Percentiles rank a stretch among this genome's conserved stretches.
These are phyloP conservation scores for Cyanidioschyzon merolae DNA, from an alignment of 23 red algal species.

Conservation along the genomic window DNA sequence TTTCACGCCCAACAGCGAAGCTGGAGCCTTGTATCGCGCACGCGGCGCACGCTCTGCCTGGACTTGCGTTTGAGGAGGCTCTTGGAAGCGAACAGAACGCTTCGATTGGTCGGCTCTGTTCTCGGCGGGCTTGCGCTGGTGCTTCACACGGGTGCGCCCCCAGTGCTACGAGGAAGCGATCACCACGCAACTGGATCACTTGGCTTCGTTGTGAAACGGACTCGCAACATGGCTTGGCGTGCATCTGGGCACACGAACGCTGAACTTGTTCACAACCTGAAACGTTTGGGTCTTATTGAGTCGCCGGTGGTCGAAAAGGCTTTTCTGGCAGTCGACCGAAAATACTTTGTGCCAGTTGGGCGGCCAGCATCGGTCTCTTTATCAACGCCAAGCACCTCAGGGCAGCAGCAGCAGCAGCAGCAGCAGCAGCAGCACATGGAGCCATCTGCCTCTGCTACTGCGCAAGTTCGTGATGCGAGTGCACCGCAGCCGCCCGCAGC, in stretches of 20 bases:
- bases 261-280: slow-evolving; percentile 47
- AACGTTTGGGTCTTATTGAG: slow-evolving; percentile 25
- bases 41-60: too few species aligned
- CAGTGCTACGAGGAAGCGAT: background rate
- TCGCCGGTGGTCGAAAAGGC: slow-evolving; percentile 33
- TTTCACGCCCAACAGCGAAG: too few species aligned
- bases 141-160: background rate
- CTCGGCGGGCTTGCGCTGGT: background rate
- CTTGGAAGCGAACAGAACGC: too few species aligned
- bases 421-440: background rate
- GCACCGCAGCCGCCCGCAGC: background rate
- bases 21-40: too few species aligned
- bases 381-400: too few species aligned
- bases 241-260: slow-evolving; percentile 47
- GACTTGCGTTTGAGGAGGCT: too few species aligned
- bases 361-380: too few species aligned
- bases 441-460: background rate
- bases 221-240: slow-evolving; percentile 53
- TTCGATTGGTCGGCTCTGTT: background rate
- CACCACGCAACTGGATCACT: background rate
- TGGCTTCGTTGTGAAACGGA: background rate
- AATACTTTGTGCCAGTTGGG: slow-evolving; percentile 29
- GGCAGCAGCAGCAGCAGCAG: too few species aligned
- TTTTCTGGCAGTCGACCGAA: slow-evolving; percentile 52
- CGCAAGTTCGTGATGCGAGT: background rate